Evolutionary conservation across 345 rosid genomes (phyloP), one percentile per base, ranked within the genome.

Genomic region (Camelina laxa): DNA sequence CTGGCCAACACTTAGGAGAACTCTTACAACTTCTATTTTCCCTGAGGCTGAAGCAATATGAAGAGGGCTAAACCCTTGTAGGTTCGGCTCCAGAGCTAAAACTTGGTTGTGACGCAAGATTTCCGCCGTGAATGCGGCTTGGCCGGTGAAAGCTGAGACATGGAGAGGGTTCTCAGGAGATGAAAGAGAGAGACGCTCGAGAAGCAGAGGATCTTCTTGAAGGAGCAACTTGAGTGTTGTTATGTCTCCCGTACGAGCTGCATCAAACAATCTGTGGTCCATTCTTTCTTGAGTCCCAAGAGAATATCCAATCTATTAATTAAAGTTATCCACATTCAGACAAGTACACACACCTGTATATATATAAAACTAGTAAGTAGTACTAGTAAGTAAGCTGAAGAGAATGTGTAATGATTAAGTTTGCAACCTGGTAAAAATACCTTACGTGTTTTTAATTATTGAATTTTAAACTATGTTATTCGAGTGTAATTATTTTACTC

Each of bases 191-290:
- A 73, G 54, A 65, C 57, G 77, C 7, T 74, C 65, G 45, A 65
- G 77, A 55, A 74, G 58, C 6, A 74, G 65, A 7, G 72, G 71
- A 74, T 74, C 70, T 42, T 73, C 70, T 54, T 41, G 69, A 63
- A 53, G 63, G 1, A 73, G 62, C 9, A 63, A 17, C 24, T 73
- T 13, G 42, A 73, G 56, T 63, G 69, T 30, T 13, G 47, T 5
- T 54, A 14, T 65, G 70, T 73, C 56, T 55, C 77, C 70, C 4
- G 17, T 41, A 42, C 54, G 70, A 64, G 76, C 70, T 53, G 70
- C 70, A 8, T 64, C 70, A 73, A 64, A 55, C 77, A 74, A 21
- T 31, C 57, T 74, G 6, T 74, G 65, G 38, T 73, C 77, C 77
- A 65, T 73, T 11, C 65, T 57, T 19, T 70, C 31, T 16, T n/a